Evolutionary conservation across 2,329 filamentous ascomycete genomes (phyloP).

Genomic region (Aureobasidium namibiae): DNA sequence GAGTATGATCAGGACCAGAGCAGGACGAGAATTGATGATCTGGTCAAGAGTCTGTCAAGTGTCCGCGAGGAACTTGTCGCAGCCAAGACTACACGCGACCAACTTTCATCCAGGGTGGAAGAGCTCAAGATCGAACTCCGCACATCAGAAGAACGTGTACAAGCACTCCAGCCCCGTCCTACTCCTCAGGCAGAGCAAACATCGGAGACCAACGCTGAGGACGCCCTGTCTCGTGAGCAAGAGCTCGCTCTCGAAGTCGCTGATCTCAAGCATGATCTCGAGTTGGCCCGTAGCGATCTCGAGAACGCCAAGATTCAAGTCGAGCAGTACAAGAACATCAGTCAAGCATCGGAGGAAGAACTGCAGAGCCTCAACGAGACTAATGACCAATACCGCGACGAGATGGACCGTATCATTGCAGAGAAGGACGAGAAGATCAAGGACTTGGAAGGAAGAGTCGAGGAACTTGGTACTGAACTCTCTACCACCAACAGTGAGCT

Average conservation of each 20-base stretch:
- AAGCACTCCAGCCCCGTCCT: slow-evolving; percentile 71
- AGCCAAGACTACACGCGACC: slow-evolving; percentile 79
- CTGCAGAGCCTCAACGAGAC: slow-evolving; percentile 70
- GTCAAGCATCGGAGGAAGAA: slow-evolving; percentile 79
- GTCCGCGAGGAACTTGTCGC: slow-evolving; percentile 80
- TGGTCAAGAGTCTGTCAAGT: slow-evolving; percentile 69
- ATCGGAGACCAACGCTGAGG: slow-evolving; percentile 20
- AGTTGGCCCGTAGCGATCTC: slow-evolving; percentile 70
- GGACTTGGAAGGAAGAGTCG: slow-evolving; percentile 73
- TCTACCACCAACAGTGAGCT: slow-evolving; percentile 75
- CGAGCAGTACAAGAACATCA: slow-evolving; percentile 82
- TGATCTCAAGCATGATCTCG: slow-evolving; percentile 79
- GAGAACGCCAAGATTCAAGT: slow-evolving; percentile 72
- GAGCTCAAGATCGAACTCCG: slow-evolving; percentile 82
- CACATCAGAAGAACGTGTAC: slow-evolving; percentile 79
- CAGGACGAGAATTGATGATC: slow-evolving; percentile 86
- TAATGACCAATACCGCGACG: slow-evolving; percentile 78
- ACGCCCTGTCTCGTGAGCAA: slow-evolving; percentile 59
- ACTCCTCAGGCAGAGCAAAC: slow-evolving; percentile 50
- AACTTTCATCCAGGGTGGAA: slow-evolving; percentile 79
- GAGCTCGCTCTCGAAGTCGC: slow-evolving; percentile 77
- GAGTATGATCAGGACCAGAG: slow-evolving; percentile 84
- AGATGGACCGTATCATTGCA: slow-evolving; percentile 66
- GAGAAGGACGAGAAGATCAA: slow-evolving; percentile 73
- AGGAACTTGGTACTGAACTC: slow-evolving; percentile 77